Conservation (phyloP, 2,329 filamentous ascomycete genomes). For the Karstenula rhodostoma region DNA sequence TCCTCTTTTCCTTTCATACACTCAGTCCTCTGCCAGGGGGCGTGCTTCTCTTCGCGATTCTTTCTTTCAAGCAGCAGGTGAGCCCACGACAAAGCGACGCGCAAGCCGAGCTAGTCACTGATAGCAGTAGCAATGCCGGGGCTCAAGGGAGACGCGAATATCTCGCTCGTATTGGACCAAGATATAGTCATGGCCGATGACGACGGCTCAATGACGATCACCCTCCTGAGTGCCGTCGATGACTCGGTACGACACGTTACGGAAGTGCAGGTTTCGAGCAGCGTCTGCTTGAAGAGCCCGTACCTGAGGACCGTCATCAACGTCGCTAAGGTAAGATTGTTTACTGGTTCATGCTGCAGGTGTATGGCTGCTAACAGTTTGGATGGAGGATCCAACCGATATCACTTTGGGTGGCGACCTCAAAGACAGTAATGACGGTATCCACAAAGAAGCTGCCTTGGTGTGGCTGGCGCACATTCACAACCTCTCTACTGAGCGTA, state of each 20-base stretch:
- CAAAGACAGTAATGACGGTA: slow-evolving; percentile 16
- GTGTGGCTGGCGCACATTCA: slow-evolving; percentile 25
- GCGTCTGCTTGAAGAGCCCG: slow-evolving; percentile 16
- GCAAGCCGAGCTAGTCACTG: background rate
- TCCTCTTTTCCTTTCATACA: background rate
- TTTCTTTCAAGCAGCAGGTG: background rate
- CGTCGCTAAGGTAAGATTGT: slow-evolving; percentile 1
- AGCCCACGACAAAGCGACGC: background rate
- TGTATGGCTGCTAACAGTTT: background rate
- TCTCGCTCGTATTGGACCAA: background rate
- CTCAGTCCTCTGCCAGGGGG: background rate
- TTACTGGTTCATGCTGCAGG: background rate
- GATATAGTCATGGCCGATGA: slow-evolving; percentile 18
- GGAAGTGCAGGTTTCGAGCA: slow-evolving; percentile 17
- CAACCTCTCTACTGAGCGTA: slow-evolving; percentile 17
- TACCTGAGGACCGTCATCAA: slow-evolving; percentile 18
- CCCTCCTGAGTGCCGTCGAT: slow-evolving; percentile 16
- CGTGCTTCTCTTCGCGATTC: background rate
- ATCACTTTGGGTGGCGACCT: slow-evolving; percentile 21
- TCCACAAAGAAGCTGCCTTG: slow-evolving; percentile 21
- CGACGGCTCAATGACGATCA: slow-evolving; percentile 21
- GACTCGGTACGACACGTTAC: slow-evolving; percentile 22
- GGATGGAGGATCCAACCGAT: slow-evolving; percentile 13
- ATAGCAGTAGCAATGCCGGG: slow-evolving; percentile 3
- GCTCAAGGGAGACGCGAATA: background rate